Percentiles rank a stretch among this genome's conserved stretches.
These are phyloP conservation scores for Verbascum thapsus DNA, from an alignment of 257 asterid genomes.

Conservation along the genomic window DNA sequence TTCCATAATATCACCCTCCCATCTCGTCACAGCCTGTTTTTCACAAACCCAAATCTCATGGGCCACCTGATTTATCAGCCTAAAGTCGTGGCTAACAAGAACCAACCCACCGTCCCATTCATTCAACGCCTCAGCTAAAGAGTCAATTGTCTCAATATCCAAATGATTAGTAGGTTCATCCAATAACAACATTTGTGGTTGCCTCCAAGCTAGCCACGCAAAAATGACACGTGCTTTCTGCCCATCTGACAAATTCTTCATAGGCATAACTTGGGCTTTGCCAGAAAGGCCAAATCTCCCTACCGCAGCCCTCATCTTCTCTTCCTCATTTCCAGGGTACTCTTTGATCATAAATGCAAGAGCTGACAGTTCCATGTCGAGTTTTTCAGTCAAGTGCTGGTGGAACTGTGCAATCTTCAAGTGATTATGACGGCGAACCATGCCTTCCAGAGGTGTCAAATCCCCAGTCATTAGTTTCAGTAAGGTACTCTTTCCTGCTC, in stretches of 20 bases:
- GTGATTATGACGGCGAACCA: constrained; percentile 96
- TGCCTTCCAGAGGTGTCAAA: constrained; percentile 79
- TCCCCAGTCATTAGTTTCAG: constrained; percentile 99
- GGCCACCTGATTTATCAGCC: constrained; percentile 98
- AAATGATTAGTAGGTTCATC: constrained; percentile 98
- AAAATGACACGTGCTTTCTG: constrained; percentile 87
- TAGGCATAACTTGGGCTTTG: constrained; percentile 96
- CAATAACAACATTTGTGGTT: constrained; percentile 81
- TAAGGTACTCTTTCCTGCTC: constrained; percentile 97
- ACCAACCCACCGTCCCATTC: constrained; percentile 99
- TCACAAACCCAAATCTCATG: constrained; percentile 98
- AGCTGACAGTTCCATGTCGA: constrained; percentile 81
- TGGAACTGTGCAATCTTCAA: constrained; percentile 87
- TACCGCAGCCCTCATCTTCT: constrained; percentile 86
- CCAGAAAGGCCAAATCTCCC: constrained; percentile 91
- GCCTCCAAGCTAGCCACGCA: constrained; percentile 96
- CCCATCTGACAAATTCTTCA: constrained; percentile 89
- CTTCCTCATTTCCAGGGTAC: constrained; percentile 93
- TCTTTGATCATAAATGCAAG: constrained; percentile 72
- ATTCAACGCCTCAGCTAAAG: constrained; percentile 91
- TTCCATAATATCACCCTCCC: constrained; percentile 95
- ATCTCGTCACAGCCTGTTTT: constrained; percentile 74
- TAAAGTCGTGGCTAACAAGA: constrained; percentile 93
- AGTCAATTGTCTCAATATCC: constrained; percentile 95
- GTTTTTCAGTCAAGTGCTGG: constrained; percentile 91